Evolutionary conservation across 441 rosid species (phyloP).

Genomic region (Hypseocharis bilobata): DNA sequence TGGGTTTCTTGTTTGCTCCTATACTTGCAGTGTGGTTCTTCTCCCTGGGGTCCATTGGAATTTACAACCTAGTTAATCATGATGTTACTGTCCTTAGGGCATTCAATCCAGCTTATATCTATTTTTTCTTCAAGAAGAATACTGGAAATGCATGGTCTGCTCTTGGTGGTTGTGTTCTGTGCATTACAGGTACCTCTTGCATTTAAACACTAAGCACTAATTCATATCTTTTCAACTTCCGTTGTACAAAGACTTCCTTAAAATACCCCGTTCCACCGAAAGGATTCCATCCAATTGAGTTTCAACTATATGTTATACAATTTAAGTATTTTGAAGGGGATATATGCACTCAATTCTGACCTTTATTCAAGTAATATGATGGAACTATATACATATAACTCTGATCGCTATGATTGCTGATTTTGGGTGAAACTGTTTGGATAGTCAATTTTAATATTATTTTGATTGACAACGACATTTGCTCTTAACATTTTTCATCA

Average conservation of each 20-base stretch:
- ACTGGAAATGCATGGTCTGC: slow-evolving; percentile 71
- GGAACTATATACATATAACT: no score
- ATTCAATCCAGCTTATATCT: slow-evolving; percentile 67
- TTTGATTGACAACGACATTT: no score
- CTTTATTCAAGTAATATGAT: no score
- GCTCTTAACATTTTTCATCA: no score
- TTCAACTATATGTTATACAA: no score
- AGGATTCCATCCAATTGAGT: no score
- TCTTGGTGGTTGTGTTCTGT: slow-evolving; percentile 91
- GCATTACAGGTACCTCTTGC: slow-evolving; percentile 65
- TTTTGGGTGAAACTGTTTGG: no score
- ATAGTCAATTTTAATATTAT: no score
- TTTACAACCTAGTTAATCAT: slow-evolving; percentile 57
- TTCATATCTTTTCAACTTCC: background rate
- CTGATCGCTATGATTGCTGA: no score
- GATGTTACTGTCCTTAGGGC: slow-evolving; percentile 66
- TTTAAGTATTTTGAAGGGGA: no score
- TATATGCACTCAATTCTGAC: no score
- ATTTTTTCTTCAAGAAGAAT: slow-evolving; percentile 75
- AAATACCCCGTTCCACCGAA: no score
- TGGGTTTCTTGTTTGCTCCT: slow-evolving; percentile 81
- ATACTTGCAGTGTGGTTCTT: slow-evolving; percentile 81
- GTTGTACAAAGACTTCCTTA: background rate
- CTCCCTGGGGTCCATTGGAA: slow-evolving; percentile 67
- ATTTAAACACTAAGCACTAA: background rate